Percentiles rank a stretch among this genome's conserved stretches.
Evolutionary conservation across 2,329 filamentous ascomycete genomes (phyloP).

Genomic region (Colletotrichum coccodes): DNA sequence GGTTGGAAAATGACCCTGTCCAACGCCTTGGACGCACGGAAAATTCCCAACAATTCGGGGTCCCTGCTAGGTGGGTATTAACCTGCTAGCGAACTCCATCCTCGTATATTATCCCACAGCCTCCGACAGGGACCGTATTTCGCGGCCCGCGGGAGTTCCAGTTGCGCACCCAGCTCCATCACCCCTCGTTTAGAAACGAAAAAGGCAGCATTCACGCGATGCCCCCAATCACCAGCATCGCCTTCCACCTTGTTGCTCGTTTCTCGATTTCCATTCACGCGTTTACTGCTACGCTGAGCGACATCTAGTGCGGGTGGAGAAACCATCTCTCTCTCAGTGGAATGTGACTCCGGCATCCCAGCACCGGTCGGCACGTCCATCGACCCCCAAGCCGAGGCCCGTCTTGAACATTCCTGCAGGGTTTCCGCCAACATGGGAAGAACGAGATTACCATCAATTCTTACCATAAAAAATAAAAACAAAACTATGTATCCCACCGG

Average conservation of each 20-base stretch:
- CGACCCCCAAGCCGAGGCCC: not conserved
- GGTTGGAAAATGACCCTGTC: slow-evolving; percentile 1
- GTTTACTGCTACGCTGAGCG: not conserved
- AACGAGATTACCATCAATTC: not conserved
- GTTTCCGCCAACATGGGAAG: not conserved
- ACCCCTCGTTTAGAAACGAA: not conserved
- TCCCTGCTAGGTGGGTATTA: slow-evolving; percentile 22
- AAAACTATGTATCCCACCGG: slow-evolving; percentile 27
- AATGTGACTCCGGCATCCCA: too few relatives aligned
- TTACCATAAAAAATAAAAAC: too few relatives aligned
- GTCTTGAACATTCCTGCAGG: not conserved
- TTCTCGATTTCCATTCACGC: not conserved
- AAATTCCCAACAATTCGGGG: slow-evolving; percentile 23
- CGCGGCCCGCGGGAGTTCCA: slow-evolving; percentile 15
- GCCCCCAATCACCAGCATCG: not conserved
- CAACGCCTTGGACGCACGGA: slow-evolving; percentile 7
- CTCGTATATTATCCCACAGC: slow-evolving; percentile 20
- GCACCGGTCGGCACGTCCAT: not conserved
- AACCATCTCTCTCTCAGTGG: not conserved
- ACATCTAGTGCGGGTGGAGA: not conserved
- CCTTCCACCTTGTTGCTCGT: not conserved
- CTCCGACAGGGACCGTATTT: not conserved
- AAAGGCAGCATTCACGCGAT: not conserved
- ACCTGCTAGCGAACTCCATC: slow-evolving; percentile 21
- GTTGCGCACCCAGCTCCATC: not conserved